phyloP scores from a whole-genome alignment of 1,284 basidiomycete species.

The Puccinia novopanici region DNA sequence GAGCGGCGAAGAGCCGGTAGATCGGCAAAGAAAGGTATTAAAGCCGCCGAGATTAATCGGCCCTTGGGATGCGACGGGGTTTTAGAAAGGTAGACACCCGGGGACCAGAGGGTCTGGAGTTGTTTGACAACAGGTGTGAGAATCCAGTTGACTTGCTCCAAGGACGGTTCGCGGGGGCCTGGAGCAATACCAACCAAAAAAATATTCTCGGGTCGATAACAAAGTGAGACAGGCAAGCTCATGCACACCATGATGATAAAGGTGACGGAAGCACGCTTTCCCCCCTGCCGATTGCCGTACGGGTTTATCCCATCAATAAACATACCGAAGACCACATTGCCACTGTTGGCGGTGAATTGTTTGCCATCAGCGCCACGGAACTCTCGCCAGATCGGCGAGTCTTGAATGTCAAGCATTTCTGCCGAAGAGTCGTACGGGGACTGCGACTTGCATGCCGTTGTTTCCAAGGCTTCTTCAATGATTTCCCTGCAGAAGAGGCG shows the following conservation, averaged over 20 bases:
- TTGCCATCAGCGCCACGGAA: not conserved
- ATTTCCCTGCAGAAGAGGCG: conserved; percentile 3
- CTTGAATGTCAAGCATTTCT: conserved; percentile 8
- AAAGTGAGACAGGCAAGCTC: conserved; percentile 49
- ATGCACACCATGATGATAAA: conserved; percentile 30
- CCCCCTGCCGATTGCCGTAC: not conserved
- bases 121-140: conserved; percentile 57
- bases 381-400: conserved; percentile 11
- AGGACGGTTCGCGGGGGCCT: conserved; percentile 59
- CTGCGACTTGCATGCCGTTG: too few species aligned
- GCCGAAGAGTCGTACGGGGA: not conserved
- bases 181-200: conserved; percentile 59
- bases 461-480: not conserved
- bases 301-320: conserved; percentile 36
- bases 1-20: conserved; percentile 48
- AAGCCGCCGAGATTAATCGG: not conserved
- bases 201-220: conserved; percentile 52
- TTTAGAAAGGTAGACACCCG: conserved; percentile 54
- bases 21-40: conserved; percentile 50
- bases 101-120: conserved; percentile 57
- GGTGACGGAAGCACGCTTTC: conserved; percentile 9
- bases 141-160: conserved; percentile 57
- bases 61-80: not conserved
- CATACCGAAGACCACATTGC: conserved; percentile 27
- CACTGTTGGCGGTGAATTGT: not conserved